phyloP scores from a whole-genome alignment of 2,329 filamentous ascomycete genomes.

The Phaeosphaeria sp. region DNA sequence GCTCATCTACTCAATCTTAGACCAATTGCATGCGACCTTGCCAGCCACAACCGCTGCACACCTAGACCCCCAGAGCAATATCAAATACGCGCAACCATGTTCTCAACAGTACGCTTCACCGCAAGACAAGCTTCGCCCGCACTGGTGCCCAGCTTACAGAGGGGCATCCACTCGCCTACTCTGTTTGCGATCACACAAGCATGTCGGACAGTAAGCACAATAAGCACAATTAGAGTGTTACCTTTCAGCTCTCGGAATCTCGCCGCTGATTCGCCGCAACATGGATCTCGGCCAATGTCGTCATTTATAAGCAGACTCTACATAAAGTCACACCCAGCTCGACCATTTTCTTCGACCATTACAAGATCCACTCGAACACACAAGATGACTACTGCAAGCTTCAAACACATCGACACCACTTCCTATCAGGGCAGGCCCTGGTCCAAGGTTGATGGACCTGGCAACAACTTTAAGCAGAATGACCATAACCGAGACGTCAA shows the following conservation, averaged over 20 bases:
- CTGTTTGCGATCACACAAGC: not conserved
- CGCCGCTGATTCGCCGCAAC: conserved; percentile 22
- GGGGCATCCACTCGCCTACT: not conserved
- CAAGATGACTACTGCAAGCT: conserved; percentile 64
- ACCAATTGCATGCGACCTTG: not conserved
- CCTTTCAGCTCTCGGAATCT: not conserved
- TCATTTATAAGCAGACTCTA: conserved; percentile 34
- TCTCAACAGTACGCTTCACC: not conserved
- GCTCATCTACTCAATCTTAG: not conserved
- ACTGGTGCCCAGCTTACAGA: not conserved
- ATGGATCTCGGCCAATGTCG: conserved; percentile 24
- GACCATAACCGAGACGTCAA: conserved; percentile 58
- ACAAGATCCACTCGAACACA: not conserved
- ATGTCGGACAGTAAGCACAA: not conserved
- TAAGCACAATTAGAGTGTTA: not conserved
- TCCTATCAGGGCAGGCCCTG: conserved; percentile 64
- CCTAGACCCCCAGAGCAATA: no score
- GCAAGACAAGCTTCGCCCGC: not conserved
- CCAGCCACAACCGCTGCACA: not conserved
- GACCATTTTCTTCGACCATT: not conserved
- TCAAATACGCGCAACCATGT: not conserved
- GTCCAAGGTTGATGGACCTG: conserved; percentile 69
- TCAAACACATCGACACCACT: conserved; percentile 66
- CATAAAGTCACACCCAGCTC: conserved; percentile 10
- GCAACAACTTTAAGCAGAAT: conserved; percentile 59